Percentiles rank a stretch among this genome's conserved stretches.
phyloP scores from a whole-genome alignment of 2,329 filamentous ascomycete genomes.

The Aspergillus persii region DNA sequence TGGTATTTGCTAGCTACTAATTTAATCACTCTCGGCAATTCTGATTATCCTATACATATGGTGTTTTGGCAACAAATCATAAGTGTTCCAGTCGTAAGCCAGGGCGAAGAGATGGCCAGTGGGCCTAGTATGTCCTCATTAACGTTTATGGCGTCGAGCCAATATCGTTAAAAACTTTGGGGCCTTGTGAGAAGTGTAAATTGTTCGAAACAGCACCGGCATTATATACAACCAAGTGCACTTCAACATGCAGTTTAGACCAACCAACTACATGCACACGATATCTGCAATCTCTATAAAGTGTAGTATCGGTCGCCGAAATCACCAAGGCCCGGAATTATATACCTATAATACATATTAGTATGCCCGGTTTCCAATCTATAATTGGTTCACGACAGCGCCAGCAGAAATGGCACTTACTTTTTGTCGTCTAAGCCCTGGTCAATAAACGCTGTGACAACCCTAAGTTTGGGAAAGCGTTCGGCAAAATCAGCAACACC shows the following conservation, averaged over 20 bases:
- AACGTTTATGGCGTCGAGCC: too few relatives aligned
- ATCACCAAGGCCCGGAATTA: conserved; percentile 88
- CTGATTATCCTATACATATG: not conserved
- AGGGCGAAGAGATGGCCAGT: too few relatives aligned
- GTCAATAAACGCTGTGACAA: conserved; percentile 95
- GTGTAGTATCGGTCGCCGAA: conserved; percentile 97
- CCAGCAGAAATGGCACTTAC: conserved; percentile 53
- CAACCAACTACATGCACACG: not conserved
- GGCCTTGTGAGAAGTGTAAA: not conserved
- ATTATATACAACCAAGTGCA: not conserved
- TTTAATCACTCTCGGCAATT: not conserved
- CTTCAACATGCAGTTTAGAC: not conserved
- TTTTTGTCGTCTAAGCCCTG: conserved; percentile 97
- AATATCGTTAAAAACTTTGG: too few relatives aligned
- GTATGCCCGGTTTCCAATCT: conserved; percentile 2
- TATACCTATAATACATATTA: conserved; percentile 64
- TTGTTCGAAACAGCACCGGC: not conserved
- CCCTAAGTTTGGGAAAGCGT: conserved; percentile 82
- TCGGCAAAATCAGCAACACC: conserved; percentile 86
- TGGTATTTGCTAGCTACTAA: not conserved
- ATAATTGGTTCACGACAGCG: too few relatives aligned
- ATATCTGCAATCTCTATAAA: conserved; percentile 54
- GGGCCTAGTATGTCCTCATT: too few relatives aligned
- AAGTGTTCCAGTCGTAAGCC: not conserved
- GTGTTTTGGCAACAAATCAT: not conserved